Percentiles rank a stretch among this genome's conserved stretches.
These are phyloP conservation scores for Epichloe aotearoae DNA, from an alignment of 2,329 filamentous ascomycete species.

Conservation along the genomic window DNA sequence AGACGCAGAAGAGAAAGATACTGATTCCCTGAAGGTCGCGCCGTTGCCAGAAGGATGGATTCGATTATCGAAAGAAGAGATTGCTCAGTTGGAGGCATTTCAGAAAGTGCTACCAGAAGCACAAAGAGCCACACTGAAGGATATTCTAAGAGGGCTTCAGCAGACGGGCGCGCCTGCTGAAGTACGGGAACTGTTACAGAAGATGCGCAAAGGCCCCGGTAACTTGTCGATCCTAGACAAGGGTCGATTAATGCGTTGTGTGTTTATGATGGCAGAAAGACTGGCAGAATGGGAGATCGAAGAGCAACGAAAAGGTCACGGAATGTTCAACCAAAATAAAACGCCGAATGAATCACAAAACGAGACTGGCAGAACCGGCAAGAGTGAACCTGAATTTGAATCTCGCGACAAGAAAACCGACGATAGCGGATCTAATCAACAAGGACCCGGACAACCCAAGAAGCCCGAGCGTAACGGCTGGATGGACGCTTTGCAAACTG, in stretches of 20 bases:
- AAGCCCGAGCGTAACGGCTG: constrained; percentile 22
- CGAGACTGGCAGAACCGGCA: constrained; percentile 7
- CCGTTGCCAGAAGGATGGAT: constrained; percentile 35
- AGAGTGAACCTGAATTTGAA: constrained; percentile 9
- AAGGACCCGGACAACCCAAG: constrained; percentile 21
- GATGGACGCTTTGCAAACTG: constrained; percentile 22
- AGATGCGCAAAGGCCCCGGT: constrained; percentile 42
- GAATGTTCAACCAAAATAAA: constrained; percentile 13
- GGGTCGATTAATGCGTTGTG: constrained; percentile 22
- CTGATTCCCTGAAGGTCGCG: constrained; percentile 13
- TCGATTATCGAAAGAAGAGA: constrained; percentile 30
- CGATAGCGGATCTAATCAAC: constrained; percentile 13
- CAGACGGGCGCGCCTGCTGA: constrained; percentile 57
- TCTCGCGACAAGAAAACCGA: constrained; percentile 8
- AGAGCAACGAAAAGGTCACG: constrained; percentile 9
- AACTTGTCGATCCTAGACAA: constrained; percentile 31
- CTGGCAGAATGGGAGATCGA: constrained; percentile 18
- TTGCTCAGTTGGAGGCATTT: constrained; percentile 43
- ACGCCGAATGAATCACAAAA: constrained; percentile 11
- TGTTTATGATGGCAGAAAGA: constrained; percentile 23
- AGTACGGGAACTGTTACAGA: constrained; percentile 42
- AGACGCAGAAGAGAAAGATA: constrained; percentile 8
- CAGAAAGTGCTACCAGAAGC: constrained; percentile 48
- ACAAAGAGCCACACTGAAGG: constrained; percentile 46
- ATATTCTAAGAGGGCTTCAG: constrained; percentile 49